Evolutionary conservation across 1,139 yeast genomes (phyloP).

Genomic region (Candida tropicalis): DNA sequence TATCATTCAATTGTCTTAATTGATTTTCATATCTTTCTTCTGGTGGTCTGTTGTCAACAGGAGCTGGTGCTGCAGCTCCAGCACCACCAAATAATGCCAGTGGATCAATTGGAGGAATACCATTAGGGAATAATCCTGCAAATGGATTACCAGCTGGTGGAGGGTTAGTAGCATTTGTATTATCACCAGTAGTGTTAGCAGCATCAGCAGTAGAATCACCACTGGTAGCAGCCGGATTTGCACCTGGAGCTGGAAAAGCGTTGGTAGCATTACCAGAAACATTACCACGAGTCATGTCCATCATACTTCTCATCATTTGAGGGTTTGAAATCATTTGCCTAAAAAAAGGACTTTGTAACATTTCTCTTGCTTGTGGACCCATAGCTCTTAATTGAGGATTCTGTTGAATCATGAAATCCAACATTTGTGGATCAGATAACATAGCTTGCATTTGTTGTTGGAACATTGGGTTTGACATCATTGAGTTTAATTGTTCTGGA

Average conservation of each 20-base stretch:
- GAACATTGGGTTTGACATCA: slow-evolving; percentile 81
- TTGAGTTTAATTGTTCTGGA: slow-evolving; percentile 68
- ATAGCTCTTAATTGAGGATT: slow-evolving; percentile 81
- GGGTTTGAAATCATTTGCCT: slow-evolving; percentile 88
- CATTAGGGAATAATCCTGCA: slow-evolving; percentile 47
- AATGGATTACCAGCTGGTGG: slow-evolving; percentile 53
- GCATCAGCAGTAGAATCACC: no score
- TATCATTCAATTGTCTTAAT: slow-evolving; percentile 89
- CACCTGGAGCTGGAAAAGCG: slow-evolving; percentile 62
- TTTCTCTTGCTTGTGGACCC: slow-evolving; percentile 88
- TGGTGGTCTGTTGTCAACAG: slow-evolving; percentile 85
- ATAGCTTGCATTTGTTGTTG: slow-evolving; percentile 81
- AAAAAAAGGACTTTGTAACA: slow-evolving; percentile 82
- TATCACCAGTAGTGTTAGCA: slow-evolving; percentile 37
- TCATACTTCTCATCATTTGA: slow-evolving; percentile 78
- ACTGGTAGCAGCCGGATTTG: slow-evolving; percentile 21
- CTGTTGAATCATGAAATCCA: slow-evolving; percentile 80
- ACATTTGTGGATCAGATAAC: slow-evolving; percentile 77
- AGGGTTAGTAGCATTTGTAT: slow-evolving; percentile 30
- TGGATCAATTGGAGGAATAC: slow-evolving; percentile 42
- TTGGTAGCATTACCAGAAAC: slow-evolving; percentile 21
- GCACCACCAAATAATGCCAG: slow-evolving; percentile 49
- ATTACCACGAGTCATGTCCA: slow-evolving; percentile 64
- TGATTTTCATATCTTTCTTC: slow-evolving; percentile 93
- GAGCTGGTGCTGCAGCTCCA: slow-evolving; percentile 38